Base-by-base conservation (phyloP, 164 flowering plant species). In the Nymphaea colorata region DNA sequence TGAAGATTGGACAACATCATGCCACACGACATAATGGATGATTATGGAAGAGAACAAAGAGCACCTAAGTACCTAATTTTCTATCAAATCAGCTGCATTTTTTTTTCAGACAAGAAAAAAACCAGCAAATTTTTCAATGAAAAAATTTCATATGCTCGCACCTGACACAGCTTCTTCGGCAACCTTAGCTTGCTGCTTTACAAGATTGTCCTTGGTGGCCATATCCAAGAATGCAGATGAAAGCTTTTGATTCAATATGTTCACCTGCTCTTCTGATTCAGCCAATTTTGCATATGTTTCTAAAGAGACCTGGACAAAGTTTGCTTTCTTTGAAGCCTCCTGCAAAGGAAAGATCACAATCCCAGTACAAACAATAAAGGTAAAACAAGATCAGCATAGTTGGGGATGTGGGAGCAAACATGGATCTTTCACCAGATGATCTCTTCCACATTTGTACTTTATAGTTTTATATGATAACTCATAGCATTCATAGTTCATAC, bases 91-190 rank as follows among this genome's bases (percentile, higher is more conserved):
- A 25, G 36, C 36, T 25, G 36, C 36, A 25, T 25, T 25, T 25
- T 25, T 25, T 25, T 25, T 25, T 25, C 36, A 25, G 36, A 25
- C 36, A 25, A 25, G 36, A 25, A 25, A 25, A 25, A 25, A 25
- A 25, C 36, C 36, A 25, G 36, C 36, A 25, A 25, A 25, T 25
- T 25, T 25, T 25, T 25, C 36, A 25, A 25, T 25, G 36, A 25
- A 25, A 25, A 51, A 51, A 51, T 8, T 51, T 8, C 14, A 51
- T 51, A 8, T 3, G 14, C 11, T 15, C 41, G 66, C 78, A 87
- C 93, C 93, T 79, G 88, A 82, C 16, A 86, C 86, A 64, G 90
- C 94, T 78, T 89, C 96, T 81, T 89, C 96, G 61, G 96, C 96
- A 74, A 89, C 96, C 78, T 89, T 89, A 17, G 87, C 79, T 69